Conservation (phyloP, 257 asterid species). For the Osmanthus fragrans region DNA sequence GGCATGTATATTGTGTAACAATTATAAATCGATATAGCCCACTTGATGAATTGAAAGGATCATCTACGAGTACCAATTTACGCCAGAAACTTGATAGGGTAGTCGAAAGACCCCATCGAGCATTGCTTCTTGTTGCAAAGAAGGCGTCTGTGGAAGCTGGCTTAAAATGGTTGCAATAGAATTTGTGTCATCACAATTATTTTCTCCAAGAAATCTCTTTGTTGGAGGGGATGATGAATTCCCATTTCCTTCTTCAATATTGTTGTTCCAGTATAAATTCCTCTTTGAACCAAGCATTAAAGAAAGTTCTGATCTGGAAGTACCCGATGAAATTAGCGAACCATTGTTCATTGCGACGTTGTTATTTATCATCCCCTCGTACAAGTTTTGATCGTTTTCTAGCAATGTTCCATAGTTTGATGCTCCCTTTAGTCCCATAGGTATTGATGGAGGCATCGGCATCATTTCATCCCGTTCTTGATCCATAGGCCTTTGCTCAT, state of each 20-base stretch:
- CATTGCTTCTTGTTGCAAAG: background rate
- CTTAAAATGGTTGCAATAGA: background rate
- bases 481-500: background rate
- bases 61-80: constrained; percentile 24
- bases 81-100: constrained; percentile 42
- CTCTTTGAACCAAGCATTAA: background rate
- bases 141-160: background rate
- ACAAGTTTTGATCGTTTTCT: background rate
- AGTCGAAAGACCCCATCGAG: constrained; percentile 27
- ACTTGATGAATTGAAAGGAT: background rate
- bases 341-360: background rate
- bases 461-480: background rate
- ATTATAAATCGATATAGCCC: background rate
- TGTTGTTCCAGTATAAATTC: background rate
- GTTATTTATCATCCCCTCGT: background rate
- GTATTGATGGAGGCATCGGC: background rate
- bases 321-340: background rate
- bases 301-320: background rate
- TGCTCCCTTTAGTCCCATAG: background rate
- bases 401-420: background rate
- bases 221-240: background rate
- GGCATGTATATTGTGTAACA: background rate
- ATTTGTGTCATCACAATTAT: background rate
- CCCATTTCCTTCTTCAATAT: background rate
- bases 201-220: constrained; percentile 5